Evolutionary conservation across 2,329 filamentous ascomycete species (phyloP).

Genomic region (Trichoderma sp.): DNA sequence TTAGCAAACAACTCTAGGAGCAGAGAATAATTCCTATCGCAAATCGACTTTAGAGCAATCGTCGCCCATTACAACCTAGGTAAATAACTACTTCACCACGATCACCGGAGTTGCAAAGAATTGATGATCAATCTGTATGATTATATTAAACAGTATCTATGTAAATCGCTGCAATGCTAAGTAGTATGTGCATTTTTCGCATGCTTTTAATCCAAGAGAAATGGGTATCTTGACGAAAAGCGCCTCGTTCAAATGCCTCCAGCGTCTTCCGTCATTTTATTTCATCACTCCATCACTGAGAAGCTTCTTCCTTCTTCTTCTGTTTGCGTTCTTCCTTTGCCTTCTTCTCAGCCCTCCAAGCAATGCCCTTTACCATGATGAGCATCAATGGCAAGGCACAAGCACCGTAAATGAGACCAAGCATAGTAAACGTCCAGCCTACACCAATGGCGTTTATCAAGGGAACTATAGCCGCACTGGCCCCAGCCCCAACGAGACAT

Average conservation of each 20-base stretch:
- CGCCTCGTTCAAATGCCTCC: not conserved
- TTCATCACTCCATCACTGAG: not conserved
- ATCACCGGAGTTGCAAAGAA: not conserved
- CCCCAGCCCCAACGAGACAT: conserved; percentile 54
- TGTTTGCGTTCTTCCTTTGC: conserved; percentile 29
- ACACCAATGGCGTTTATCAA: conserved; percentile 51
- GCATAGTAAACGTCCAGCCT: conserved; percentile 52
- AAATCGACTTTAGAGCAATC: not conserved
- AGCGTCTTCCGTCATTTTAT: not conserved
- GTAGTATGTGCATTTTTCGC: not conserved
- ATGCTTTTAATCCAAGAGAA: not conserved
- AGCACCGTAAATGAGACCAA: conserved; percentile 43
- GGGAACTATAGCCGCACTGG: conserved; percentile 50
- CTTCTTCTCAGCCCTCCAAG: conserved; percentile 41
- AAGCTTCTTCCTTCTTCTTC: conserved; percentile 20
- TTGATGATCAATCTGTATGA: not conserved
- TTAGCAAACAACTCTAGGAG: not conserved
- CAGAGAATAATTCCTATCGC: not conserved
- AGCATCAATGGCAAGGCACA: conserved; percentile 41
- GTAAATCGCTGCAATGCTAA: not conserved
- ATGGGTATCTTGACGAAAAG: not conserved
- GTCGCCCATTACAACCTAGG: not conserved
- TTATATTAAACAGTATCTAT: not conserved
- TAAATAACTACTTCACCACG: not conserved
- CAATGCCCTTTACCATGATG: conserved; percentile 43